Evolutionary conservation across 371 early-diverging fungal species (phyloP).

Genomic region (Zychaea mexicana): DNA sequence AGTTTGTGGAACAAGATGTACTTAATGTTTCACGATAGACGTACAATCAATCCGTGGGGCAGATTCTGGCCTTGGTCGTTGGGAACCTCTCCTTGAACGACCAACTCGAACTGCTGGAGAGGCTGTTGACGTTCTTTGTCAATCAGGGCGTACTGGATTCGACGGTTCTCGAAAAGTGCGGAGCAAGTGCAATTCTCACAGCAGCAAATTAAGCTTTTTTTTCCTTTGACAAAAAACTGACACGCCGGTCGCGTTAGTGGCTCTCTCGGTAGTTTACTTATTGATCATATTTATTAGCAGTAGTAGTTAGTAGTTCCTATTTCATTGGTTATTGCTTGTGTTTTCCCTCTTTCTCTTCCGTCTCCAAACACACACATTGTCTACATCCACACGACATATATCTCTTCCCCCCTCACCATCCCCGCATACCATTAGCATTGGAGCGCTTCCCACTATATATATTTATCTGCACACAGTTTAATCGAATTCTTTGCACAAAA

Average conservation of each 20-base stretch:
- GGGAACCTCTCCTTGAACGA: slow-evolving; percentile 50
- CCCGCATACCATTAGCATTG: no score
- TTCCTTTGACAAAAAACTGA: neutral
- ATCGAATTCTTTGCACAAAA: slow-evolving; percentile 12
- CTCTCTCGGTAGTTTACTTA: neutral
- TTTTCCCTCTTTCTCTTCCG: no score
- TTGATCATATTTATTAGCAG: neutral
- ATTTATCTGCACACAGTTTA: neutral
- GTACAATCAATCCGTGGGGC: slow-evolving; percentile 53
- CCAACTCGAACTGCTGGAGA: slow-evolving; percentile 60
- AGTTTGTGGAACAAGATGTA: slow-evolving; percentile 4
- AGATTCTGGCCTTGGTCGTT: slow-evolving; percentile 53
- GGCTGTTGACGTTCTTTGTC: slow-evolving; percentile 57
- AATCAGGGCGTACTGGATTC: slow-evolving; percentile 60
- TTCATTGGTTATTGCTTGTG: no score
- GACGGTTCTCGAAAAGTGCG: slow-evolving; percentile 39
- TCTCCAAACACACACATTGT: no score
- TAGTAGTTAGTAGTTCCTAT: neutral
- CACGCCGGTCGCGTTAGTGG: slow-evolving; percentile 10
- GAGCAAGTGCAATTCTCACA: slow-evolving; percentile 24
- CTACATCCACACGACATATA: no score
- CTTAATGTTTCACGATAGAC: slow-evolving; percentile 23
- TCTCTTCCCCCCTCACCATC: neutral
- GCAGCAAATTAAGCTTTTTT: slow-evolving; percentile 4
- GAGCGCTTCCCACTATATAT: no score